Base-by-base conservation (phyloP, 768 basidiomycete species). In the Russula sp. region DNA sequence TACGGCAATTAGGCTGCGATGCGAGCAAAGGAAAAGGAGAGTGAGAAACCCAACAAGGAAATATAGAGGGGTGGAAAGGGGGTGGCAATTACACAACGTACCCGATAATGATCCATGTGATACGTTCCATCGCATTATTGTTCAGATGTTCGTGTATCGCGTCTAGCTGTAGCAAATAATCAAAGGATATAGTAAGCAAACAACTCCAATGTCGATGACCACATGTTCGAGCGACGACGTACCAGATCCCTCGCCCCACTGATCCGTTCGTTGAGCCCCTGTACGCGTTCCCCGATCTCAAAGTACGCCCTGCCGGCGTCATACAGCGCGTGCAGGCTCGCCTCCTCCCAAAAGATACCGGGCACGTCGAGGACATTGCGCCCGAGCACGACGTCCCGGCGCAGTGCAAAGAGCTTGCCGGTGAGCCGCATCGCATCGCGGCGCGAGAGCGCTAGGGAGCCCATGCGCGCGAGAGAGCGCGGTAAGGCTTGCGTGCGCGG, bases 121-220 rank as follows among this genome's bases (percentile, higher is more conserved):
- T 93, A 29, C 92, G 81, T 61, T 90, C 87, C 88, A 94, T 95
- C 11, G 90, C 90, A 51, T 80, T 83, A 64, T 89, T 88, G 69
- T 96, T 96, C 56, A 97, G 73, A 69, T 96, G 93, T 66, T 96
- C 92, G 68, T 97, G 94, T 66, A 97, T 95, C 47, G 89, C 88
- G 66, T 92, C 90, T 63, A 95, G 78, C 91, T 94, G 16, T 11
- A 36, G 11, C 20, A 35, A 32, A 32, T 29, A 32, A 39, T 38
- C 20, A 49, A 48, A 38, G 14, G 7, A 8, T 3, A 52, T 1
- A 51, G 5, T 10, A 50, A 50, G 50, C 3, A 39, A 20, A 29
- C 2, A 8, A 4, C 13, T 2, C 39, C 3, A 9, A 25, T 11
- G n/a, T 56, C 32, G 45, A 35, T 34, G n/a, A 29, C n/a, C 36